Conservation (phyloP, 2,329 filamentous ascomycete species). For the Zymoseptoria crescenta region DNA sequence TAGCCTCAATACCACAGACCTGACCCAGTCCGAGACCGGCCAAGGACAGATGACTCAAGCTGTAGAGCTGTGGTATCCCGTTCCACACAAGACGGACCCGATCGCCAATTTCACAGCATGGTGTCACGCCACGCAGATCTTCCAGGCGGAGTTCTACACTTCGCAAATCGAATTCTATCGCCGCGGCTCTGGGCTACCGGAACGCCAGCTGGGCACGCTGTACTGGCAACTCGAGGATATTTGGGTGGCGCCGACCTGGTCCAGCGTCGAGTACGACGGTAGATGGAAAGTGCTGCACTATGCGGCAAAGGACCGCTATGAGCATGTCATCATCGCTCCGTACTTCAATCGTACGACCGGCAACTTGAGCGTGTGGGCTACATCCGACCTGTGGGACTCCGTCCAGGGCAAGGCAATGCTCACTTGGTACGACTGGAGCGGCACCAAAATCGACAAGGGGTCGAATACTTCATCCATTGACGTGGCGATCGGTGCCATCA, state of each 20-base stretch:
- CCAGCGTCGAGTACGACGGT: constrained; percentile 55
- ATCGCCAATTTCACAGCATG: constrained; percentile 54
- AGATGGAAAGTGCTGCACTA: constrained; percentile 58
- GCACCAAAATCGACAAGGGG: constrained; percentile 36
- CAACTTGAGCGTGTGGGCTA: constrained; percentile 47
- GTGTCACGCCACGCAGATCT: constrained; percentile 55
- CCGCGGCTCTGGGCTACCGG: constrained; percentile 48
- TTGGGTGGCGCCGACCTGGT: constrained; percentile 54
- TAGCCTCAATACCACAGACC: constrained; percentile 41
- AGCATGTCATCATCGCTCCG: constrained; percentile 52
- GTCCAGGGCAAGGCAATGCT: constrained; percentile 41
- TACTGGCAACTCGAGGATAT: constrained; percentile 62
- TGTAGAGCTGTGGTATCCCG: constrained; percentile 49
- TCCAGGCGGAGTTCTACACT: constrained; percentile 57
- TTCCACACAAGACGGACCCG: constrained; percentile 45
- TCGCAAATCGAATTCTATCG: constrained; percentile 56
- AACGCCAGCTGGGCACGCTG: constrained; percentile 52
- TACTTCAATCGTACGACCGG: constrained; percentile 47
- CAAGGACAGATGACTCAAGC: constrained; percentile 53
- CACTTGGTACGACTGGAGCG: constrained; percentile 46
- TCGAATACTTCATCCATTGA: constrained; percentile 21
- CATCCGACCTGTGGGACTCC: constrained; percentile 50
- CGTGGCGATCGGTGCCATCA: constrained; percentile 45
- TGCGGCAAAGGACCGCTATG: constrained; percentile 49
- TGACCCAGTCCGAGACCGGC: constrained; percentile 36